A percentile compares a stretch with the other conserved stretches of the same genome.
These are phyloP conservation scores for Euphorbia tirucalli DNA, from an alignment of 345 rosid genomes.

Conservation along the genomic window DNA sequence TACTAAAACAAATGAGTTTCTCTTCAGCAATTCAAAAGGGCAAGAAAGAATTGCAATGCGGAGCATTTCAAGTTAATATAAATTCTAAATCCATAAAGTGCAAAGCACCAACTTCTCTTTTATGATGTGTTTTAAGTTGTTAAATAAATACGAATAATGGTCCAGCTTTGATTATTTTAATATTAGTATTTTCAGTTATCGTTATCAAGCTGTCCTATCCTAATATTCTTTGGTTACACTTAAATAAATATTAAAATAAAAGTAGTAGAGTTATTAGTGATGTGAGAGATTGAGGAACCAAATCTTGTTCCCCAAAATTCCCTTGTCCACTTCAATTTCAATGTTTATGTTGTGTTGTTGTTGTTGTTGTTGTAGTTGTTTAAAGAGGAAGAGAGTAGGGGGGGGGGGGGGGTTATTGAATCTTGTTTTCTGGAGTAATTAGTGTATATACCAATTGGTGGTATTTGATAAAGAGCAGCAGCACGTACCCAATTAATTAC, in stretches of 20 bases:
- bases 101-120: not conserved
- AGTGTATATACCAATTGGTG: constrained; percentile 27
- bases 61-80: not conserved
- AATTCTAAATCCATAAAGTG: not conserved
- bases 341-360: constrained; percentile 16
- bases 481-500: constrained; percentile 31
- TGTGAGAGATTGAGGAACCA: not conserved
- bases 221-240: constrained; percentile 2
- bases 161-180: not conserved
- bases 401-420: too few species aligned
- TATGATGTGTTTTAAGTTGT: not conserved
- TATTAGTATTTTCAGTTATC: constrained; percentile 3
- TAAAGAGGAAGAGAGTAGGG: too few species aligned
- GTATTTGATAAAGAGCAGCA: not conserved
- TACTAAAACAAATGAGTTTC: not conserved
- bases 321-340: constrained; percentile 27
- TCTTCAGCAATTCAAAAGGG: constrained; percentile 12
- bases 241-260: not conserved
- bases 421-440: constrained; percentile 43
- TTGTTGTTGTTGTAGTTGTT: too few species aligned
- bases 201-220: constrained; percentile 4
- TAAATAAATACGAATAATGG: not conserved
- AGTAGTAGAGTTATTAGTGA: not conserved
- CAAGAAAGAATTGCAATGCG: constrained; percentile 4
- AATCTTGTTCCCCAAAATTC: constrained; percentile 42